Conservation (phyloP, 139 green algal genomes). For the Coelastrella sp. region DNA sequence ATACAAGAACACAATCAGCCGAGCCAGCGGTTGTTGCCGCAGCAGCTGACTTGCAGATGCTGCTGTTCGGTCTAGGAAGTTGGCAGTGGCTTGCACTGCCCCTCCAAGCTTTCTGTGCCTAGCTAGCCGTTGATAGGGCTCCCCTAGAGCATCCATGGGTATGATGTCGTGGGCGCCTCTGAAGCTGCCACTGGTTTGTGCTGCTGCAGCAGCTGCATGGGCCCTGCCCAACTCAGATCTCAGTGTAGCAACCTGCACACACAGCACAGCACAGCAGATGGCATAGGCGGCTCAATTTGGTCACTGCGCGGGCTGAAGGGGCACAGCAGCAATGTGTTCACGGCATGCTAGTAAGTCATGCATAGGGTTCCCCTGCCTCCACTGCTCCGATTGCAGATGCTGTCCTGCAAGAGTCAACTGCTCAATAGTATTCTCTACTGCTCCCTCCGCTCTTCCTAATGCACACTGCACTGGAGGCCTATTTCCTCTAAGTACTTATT, state of each 20-base stretch:
- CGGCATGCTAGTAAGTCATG: no score
- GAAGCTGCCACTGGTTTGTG: neutral
- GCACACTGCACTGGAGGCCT: no score
- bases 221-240: conserved; percentile 33
- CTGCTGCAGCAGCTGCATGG: conserved; percentile 42
- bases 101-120: conserved; percentile 46
- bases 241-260: conserved; percentile 15
- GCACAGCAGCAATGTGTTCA: no score
- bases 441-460: no score
- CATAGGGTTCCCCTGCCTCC: no score
- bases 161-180: conserved; percentile 61
- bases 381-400: no score
- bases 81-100: conserved; percentile 59
- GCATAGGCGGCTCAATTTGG: no score
- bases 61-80: conserved; percentile 65
- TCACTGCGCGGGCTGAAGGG: no score
- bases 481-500: no score
- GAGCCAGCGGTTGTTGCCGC: conserved; percentile 81
- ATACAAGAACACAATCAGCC: conserved; percentile 78
- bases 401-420: conserved; percentile 60
- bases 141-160: conserved; percentile 83
- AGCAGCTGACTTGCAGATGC: conserved; percentile 71
- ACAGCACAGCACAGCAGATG: no score
- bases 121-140: conserved; percentile 71
- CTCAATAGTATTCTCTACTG: conserved; percentile 74